phyloP scores from a whole-genome alignment of 768 basidiomycete species.

The Pluteus cervinus region DNA sequence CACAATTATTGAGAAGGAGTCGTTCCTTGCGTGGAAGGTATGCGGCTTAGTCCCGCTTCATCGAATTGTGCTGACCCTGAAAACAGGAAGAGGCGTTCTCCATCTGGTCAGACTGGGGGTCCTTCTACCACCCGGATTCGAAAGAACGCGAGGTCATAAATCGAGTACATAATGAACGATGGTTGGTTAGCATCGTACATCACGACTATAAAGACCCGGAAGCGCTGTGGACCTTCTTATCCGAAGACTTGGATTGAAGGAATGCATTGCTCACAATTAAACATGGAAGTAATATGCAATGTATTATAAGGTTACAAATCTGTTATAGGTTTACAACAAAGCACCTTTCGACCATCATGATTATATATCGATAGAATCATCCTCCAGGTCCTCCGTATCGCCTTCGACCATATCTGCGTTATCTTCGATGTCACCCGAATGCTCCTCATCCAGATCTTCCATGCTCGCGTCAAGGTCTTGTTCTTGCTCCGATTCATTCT shows the following conservation, averaged over 20 bases:
- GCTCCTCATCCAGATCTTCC: slow-evolving; percentile 47
- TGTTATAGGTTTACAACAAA: neutral
- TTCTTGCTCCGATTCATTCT: slow-evolving; percentile 37
- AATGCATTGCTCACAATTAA: neutral
- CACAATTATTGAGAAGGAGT: slow-evolving; percentile 93
- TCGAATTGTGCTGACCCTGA: slow-evolving; percentile 2
- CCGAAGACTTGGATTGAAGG: slow-evolving; percentile 23
- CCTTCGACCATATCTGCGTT: slow-evolving; percentile 36
- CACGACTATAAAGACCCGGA: slow-evolving; percentile 82
- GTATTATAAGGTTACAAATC: neutral
- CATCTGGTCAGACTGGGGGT: slow-evolving; percentile 94
- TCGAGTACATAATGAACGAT: slow-evolving; percentile 60
- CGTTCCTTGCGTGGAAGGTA: slow-evolving; percentile 97
- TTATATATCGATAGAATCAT: slow-evolving; percentile 34
- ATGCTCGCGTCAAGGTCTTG: slow-evolving; percentile 61
- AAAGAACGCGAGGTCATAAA: slow-evolving; percentile 71
- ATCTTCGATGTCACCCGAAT: slow-evolving; percentile 38
- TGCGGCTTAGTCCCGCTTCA: slow-evolving; percentile 1
- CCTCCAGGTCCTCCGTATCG: slow-evolving; percentile 48
- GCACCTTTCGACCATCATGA: neutral
- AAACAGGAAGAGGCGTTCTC: slow-evolving; percentile 90
- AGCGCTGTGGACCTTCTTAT: slow-evolving; percentile 83
- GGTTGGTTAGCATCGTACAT: slow-evolving; percentile 90
- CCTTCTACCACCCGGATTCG: slow-evolving; percentile 74
- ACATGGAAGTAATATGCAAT: neutral